Evolutionary conservation across 1,284 basidiomycete genomes (phyloP).

Genomic region (Anthracocystis walkeri): DNA sequence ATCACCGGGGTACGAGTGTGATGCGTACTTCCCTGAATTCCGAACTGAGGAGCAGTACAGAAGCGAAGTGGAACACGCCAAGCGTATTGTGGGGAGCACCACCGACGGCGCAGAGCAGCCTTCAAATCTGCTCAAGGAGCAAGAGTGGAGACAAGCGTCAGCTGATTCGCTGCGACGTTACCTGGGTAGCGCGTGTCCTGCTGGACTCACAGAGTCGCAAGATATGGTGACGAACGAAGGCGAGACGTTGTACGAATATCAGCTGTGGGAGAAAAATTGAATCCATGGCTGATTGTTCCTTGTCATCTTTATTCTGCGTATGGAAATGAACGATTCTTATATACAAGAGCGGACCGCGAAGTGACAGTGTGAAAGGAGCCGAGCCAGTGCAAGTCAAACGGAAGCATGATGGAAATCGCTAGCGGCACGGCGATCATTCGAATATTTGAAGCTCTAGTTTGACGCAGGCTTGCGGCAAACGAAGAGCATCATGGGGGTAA

Average conservation of each 20-base stretch:
- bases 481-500: slow-evolving; percentile 68
- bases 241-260: slow-evolving; percentile 42
- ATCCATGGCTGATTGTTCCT: neutral
- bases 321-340: neutral
- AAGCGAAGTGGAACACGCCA: slow-evolving; percentile 24
- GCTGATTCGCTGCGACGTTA: slow-evolving; percentile 20
- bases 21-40: slow-evolving; percentile 87
- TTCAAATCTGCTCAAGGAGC: slow-evolving; percentile 10
- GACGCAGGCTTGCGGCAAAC: slow-evolving; percentile 41
- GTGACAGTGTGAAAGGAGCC: slow-evolving; percentile 20
- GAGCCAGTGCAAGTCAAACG: neutral
- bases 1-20: slow-evolving; percentile 82
- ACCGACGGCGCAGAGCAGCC: neutral
- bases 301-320: neutral
- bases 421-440: neutral
- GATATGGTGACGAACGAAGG: slow-evolving; percentile 38
- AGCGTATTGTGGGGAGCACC: neutral
- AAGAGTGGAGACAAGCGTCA: slow-evolving; percentile 33
- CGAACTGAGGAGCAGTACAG: slow-evolving; percentile 58
- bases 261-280: slow-evolving; percentile 43
- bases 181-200: slow-evolving; percentile 28
- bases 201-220: slow-evolving; percentile 9
- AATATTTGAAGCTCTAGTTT: slow-evolving; percentile 9
- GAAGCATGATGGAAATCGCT: neutral
- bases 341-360: slow-evolving; percentile 19